phyloP scores from a whole-genome alignment of 306 rosid genomes.

The Malus sieversii region DNA sequence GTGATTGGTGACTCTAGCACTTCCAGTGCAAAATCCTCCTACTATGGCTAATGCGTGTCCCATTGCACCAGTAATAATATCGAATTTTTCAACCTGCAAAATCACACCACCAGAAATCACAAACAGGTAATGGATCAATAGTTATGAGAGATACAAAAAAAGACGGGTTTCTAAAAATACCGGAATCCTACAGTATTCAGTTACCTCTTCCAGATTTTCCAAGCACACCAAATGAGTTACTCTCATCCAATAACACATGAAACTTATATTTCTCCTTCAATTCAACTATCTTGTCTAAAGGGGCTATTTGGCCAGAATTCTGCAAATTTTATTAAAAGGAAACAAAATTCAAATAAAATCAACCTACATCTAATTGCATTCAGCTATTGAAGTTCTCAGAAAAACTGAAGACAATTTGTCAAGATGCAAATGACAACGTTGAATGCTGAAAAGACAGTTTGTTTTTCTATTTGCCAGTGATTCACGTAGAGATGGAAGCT shows the following conservation, averaged over 20 bases:
- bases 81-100: constrained; percentile 76
- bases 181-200: constrained; percentile 45
- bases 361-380: background rate
- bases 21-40: constrained; percentile 99
- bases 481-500: no score
- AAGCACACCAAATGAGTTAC: constrained; percentile 54
- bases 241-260: constrained; percentile 91
- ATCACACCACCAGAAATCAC: constrained; percentile 27
- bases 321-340: no score
- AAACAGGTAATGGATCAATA: background rate
- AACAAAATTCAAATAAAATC: no score
- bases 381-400: background rate
- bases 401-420: background rate
- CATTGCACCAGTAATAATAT: constrained; percentile 91
- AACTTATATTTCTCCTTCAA: constrained; percentile 6
- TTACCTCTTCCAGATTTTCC: no score
- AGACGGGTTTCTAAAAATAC: constrained; percentile 28
- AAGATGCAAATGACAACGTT: background rate
- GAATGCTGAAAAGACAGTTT: background rate
- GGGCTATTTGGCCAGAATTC: no score
- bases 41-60: constrained; percentile 75
- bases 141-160: background rate
- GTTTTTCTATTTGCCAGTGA: no score
- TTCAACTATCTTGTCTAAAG: no score
- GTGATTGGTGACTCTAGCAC: constrained; percentile 84